Conservation (phyloP, 2,329 filamentous ascomycete species). For the Fusarium foetens region DNA sequence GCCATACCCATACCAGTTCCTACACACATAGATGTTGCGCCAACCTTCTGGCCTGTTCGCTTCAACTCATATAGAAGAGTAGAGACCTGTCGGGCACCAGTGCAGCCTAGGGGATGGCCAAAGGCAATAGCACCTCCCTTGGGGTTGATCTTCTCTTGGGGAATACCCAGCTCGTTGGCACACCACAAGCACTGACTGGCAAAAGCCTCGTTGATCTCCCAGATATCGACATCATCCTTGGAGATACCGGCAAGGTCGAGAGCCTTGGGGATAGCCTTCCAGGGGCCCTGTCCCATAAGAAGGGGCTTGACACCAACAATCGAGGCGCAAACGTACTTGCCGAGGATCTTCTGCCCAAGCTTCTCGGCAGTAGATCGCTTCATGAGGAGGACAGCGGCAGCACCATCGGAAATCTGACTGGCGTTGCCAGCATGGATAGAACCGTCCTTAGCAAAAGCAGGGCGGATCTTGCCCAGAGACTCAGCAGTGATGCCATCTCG, state of each 20-base stretch:
- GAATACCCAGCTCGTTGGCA: constrained; percentile 85
- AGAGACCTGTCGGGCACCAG: constrained; percentile 91
- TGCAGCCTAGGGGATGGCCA: constrained; percentile 94
- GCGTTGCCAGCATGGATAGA: constrained; percentile 97
- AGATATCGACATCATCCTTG: constrained; percentile 94
- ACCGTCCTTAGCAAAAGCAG: constrained; percentile 91
- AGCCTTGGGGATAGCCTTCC: constrained; percentile 93
- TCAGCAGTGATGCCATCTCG: constrained; percentile 86
- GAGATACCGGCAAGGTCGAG: constrained; percentile 86
- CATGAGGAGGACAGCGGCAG: constrained; percentile 95
- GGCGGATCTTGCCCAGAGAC: constrained; percentile 87
- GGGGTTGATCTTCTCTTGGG: constrained; percentile 90
- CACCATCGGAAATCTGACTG: constrained; percentile 94
- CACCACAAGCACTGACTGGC: constrained; percentile 96
- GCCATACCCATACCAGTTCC: constrained; percentile 99
- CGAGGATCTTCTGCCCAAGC: constrained; percentile 87
- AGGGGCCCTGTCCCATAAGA: constrained; percentile 95
- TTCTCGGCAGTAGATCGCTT: constrained; percentile 89
- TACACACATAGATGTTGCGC: constrained; percentile 95
- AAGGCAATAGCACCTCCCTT: constrained; percentile 98
- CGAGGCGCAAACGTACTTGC: constrained; percentile 89
- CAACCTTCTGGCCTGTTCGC: constrained; percentile 84
- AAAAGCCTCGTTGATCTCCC: constrained; percentile 99
- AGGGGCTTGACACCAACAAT: constrained; percentile 91
- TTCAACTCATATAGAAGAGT: constrained; percentile 91